Evolutionary conservation across 169 alveolate species (phyloP).

Genomic region (Plasmodium relictum): DNA sequence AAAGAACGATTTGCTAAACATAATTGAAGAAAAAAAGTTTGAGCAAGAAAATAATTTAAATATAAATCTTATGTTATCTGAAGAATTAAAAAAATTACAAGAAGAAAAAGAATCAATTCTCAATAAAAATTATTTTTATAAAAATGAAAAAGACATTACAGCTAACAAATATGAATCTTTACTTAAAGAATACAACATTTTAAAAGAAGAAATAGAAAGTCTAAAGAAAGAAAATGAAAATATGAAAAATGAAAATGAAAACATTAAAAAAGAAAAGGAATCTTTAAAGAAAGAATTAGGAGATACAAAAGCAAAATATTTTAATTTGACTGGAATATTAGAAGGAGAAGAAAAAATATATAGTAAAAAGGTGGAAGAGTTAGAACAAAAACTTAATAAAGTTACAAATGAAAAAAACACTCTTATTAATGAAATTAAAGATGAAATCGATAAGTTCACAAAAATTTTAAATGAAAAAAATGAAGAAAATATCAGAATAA

Average conservation of each 20-base stretch:
- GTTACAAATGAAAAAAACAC: constrained; percentile 47
- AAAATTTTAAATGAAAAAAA: constrained; percentile 46
- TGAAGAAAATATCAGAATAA: constrained; percentile 36
- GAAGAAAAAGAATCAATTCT: constrained; percentile 40
- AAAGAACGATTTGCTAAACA: constrained; percentile 37
- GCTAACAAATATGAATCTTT: constrained; percentile 16
- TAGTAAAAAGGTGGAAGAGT: constrained; percentile 34
- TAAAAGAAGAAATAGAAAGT: constrained; percentile 25
- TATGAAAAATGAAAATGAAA: constrained; percentile 10
- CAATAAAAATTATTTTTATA: constrained; percentile 12
- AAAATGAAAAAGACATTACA: constrained; percentile 24
- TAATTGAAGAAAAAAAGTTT: constrained; percentile 53
- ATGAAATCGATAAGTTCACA: constrained; percentile 45
- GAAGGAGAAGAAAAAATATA: constrained; percentile 76
- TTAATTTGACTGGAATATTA: constrained; percentile 63
- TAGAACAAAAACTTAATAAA: constrained; percentile 39
- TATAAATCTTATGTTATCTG: constrained; percentile 43
- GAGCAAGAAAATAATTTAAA: constrained; percentile 48
- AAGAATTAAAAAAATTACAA: constrained; percentile 34
- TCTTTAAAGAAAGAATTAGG: constrained; percentile 44
- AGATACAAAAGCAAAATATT: constrained; percentile 69
- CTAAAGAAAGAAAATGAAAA: constrained; percentile 16
- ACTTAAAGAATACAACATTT: constrained; percentile 7
- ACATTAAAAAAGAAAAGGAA: constrained; percentile 27
- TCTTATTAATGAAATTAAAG: constrained; percentile 32